Evolutionary conservation across 345 rosid species (phyloP), one percentile per base, ranked within the genome.

Genomic region (Brassica carinata): DNA sequence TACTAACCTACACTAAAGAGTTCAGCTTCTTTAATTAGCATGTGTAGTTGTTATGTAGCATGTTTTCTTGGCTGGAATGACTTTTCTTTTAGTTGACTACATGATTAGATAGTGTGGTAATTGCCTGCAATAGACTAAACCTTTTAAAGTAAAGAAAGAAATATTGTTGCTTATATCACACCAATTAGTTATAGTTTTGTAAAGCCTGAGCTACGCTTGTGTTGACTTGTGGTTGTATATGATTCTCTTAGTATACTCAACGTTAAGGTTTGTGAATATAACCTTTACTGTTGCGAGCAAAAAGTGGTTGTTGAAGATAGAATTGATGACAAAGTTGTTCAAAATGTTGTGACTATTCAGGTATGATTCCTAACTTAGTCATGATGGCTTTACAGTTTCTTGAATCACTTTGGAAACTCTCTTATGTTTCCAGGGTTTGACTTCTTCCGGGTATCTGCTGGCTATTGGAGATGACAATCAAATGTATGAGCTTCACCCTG

Each of bases 401-500:
- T 17, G 61, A 55, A 15, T 15, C 61, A 15, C 13, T 48, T 48
- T 40, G 48, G 48, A 40, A 40, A 9, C 30, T 53, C 18, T 4
- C 53, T 19, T 69, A 17, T 3, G 13, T 51, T 9, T 40, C 0
- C 4, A 92, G 98, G 97, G 98, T 62, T 86, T 94, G 85, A 92
- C 98, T 8, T 85, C 88, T 6, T 87, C 95, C 0, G 97, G 98
- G 8, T 92, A 90, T 81, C 84, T 92, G 85, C 67, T 94, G 58
- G 97, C 97, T 30, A 75, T 89, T 45, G 97, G 95, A 58, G 95
- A 92, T 31, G 90, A 94, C 74, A 76, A 82, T 82, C 90, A 88
- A 79, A 88, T 90, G 94, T 92, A 87, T 27, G 97, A 92, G 83
- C 97, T 94, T 85, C 97, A 89, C 84, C 98, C 97, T 67, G 97